A percentile compares a stretch with the other conserved stretches of the same genome.
These are phyloP conservation scores for Penicillium taxi DNA, from an alignment of 495 filamentous ascomycete genomes.

Conservation along the genomic window DNA sequence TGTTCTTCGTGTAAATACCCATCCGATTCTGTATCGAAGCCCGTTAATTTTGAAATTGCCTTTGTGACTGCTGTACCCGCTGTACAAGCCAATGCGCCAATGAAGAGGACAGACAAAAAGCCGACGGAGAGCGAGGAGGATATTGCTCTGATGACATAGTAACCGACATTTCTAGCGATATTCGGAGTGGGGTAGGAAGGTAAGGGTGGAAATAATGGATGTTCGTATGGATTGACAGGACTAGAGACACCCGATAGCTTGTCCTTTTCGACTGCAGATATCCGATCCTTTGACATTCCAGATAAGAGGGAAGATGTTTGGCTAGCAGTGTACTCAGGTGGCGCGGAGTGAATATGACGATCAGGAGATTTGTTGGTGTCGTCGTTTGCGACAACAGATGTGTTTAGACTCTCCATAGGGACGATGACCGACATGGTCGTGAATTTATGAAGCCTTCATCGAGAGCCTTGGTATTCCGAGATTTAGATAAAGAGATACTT, in stretches of 20 bases:
- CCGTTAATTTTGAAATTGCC: conserved; percentile 40
- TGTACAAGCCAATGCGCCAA: conserved; percentile 59
- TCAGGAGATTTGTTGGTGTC: not conserved
- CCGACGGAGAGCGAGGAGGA: conserved; percentile 62
- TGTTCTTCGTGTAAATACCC: conserved; percentile 70
- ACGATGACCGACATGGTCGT: conserved; percentile 16
- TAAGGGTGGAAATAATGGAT: conserved; percentile 82
- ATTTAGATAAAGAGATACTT: too few relatives aligned
- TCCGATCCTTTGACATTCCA: not conserved
- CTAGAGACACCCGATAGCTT: not conserved
- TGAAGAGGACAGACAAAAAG: conserved; percentile 68
- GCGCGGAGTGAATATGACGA: conserved; percentile 1
- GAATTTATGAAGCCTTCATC: conserved; percentile 1
- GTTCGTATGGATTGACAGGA: conserved; percentile 23
- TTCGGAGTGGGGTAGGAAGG: conserved; percentile 76
- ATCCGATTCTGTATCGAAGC: conserved; percentile 46
- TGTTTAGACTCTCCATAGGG: conserved; percentile 2
- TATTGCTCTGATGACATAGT: conserved; percentile 48
- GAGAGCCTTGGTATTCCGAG: not conserved
- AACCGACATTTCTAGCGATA: conserved; percentile 53
- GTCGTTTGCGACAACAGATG: not conserved
- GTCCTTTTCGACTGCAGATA: conserved; percentile 6
- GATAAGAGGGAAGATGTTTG: not conserved
- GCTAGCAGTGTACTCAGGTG: not conserved
- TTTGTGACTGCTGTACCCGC: conserved; percentile 43